Evolutionary conservation across 805 yeast species (phyloP), one percentile per base, ranked within the genome.

Genomic region (Jamesozyma jinghongensis): DNA sequence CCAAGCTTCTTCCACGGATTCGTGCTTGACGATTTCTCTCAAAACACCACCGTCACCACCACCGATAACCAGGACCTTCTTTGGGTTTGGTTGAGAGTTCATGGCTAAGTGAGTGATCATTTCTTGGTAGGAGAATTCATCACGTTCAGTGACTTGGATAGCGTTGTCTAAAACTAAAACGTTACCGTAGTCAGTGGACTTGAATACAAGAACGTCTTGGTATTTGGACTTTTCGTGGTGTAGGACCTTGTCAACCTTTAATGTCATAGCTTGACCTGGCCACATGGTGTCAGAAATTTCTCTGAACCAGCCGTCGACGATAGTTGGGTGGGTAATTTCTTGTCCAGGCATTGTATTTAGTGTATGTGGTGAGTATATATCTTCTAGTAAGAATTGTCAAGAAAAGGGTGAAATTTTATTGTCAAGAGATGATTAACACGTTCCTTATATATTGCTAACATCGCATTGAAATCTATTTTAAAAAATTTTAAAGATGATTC

Each of bases 41-140:
- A 90, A 74, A 39, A 90, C 97, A 66, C 97, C 97, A 54, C 98
- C 98, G 64, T 90, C 98, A 59, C 98, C 98, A 50, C 98, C 98
- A 44, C 98, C 98, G 58, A 90, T 84, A 48, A 90, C 97, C 42
- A 90, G 71, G 19, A 94, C 97, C 55, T 74, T 81, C 73, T 85
- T 85, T 43, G 97, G 97, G 69, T 85, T 79, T 54, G 95, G 88
- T 68, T 92, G 97, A 40, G 92, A 79, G 75, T 81, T 84, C 65
- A 92, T 59, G 5, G 95, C 95, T 57, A 92, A 73, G 67, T 90
- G 97, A 32, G 97, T 71, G 65, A 90, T 90, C 97, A 90, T 92
- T 69, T 90, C 98, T 70, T 92, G 98, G 73, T 88, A 90, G 20
- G 97, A 77, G 65, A 85, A 90, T 69, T 90, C 98, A 57, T 90